Evolutionary conservation across 495 filamentous ascomycete species (phyloP).

Genomic region (Penicillium salamii): DNA sequence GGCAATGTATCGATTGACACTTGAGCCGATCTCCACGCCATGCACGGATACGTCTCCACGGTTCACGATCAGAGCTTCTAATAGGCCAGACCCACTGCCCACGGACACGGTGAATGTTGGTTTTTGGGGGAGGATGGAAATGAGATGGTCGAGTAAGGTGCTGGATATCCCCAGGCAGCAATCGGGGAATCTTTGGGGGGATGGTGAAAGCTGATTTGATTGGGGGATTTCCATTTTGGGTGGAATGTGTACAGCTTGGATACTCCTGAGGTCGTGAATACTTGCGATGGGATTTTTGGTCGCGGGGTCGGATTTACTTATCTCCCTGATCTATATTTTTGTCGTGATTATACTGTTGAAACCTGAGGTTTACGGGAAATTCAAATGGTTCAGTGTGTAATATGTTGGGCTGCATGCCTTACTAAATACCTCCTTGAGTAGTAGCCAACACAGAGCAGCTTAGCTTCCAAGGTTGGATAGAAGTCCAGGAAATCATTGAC

Average conservation of each 20-base stretch:
- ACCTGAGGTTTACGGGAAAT: too few species aligned
- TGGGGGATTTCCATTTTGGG: slow-evolving; percentile 29
- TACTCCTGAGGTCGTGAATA: too few species aligned
- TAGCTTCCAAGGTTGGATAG: too few species aligned
- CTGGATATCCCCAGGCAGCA: slow-evolving; percentile 51
- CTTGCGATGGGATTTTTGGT: not conserved
- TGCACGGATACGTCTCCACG: slow-evolving; percentile 24
- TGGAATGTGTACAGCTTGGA: too few species aligned
- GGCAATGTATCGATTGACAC: slow-evolving; percentile 46
- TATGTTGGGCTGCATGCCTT: not conserved
- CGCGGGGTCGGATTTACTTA: slow-evolving; percentile 5
- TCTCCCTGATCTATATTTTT: not conserved
- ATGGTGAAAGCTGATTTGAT: slow-evolving; percentile 15
- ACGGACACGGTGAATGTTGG: slow-evolving; percentile 48
- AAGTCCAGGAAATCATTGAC: too few species aligned
- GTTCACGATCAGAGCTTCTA: slow-evolving; percentile 46
- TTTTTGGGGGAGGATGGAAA: slow-evolving; percentile 34
- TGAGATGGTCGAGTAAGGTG: slow-evolving; percentile 33
- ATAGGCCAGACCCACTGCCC: slow-evolving; percentile 52
- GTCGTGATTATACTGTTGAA: too few species aligned
- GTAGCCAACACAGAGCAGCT: too few species aligned
- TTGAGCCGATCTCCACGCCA: slow-evolving; percentile 46
- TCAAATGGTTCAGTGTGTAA: too few species aligned
- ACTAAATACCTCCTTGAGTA: too few species aligned
- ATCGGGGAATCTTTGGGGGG: slow-evolving; percentile 32